Percentiles rank a stretch among this genome's conserved stretches.
Evolutionary conservation across 129 eudicot genomes (phyloP).

Genomic region (Calendula officinalis): DNA sequence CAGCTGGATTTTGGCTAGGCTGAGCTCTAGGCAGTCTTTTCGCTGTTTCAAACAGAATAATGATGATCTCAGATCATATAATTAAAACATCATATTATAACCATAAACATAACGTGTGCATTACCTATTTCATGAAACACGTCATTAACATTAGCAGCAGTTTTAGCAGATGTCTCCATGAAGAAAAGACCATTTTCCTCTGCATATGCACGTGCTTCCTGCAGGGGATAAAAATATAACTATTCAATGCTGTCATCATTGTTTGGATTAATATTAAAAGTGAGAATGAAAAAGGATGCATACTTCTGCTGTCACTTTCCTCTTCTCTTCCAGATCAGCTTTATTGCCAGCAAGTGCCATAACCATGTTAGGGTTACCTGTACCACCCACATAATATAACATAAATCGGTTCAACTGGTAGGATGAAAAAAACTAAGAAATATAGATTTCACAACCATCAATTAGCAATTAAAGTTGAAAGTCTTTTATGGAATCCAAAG

Average conservation of each 20-base stretch:
- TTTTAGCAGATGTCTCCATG: constrained; percentile 95
- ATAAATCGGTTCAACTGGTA: not conserved
- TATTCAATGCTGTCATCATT: too few relatives aligned
- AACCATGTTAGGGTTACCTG: constrained; percentile 96
- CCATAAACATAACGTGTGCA: constrained; percentile 5
- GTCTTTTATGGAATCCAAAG: constrained; percentile 5
- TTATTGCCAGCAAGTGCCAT: constrained; percentile 99
- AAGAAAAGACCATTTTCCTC: constrained; percentile 90
- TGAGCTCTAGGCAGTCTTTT: constrained; percentile 89
- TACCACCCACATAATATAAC: constrained; percentile 7
- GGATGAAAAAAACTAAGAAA: not conserved
- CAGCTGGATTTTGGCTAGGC: constrained; percentile 85
- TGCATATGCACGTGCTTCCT: constrained; percentile 90
- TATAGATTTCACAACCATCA: not conserved
- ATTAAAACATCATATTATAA: not conserved
- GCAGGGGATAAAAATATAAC: constrained; percentile 4
- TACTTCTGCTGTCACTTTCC: constrained; percentile 89
- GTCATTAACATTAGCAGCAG: constrained; percentile 87
- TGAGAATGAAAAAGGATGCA: constrained; percentile 21
- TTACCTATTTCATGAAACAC: constrained; percentile 86
- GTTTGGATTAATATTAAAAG: not conserved
- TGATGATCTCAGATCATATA: constrained; percentile 8
- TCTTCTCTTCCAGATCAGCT: constrained; percentile 90
- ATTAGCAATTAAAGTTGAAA: not conserved
- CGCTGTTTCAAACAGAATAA: constrained; percentile 47